Conservation (phyloP, 352 stramenopile genomes). For the Halophytophthora polymorphica region DNA sequence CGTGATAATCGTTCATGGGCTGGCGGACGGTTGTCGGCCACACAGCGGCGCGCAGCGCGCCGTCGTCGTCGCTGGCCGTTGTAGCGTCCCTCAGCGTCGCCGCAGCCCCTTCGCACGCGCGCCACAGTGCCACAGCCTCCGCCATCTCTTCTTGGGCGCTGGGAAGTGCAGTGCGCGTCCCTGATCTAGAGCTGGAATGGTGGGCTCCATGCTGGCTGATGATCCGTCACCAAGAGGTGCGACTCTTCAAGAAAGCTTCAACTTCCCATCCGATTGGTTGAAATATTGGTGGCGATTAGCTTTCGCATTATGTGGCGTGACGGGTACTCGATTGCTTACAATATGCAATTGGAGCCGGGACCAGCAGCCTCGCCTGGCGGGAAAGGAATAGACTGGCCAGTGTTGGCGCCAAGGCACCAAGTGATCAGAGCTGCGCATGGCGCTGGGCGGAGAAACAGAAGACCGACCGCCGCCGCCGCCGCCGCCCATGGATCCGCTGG, state of each 20-base stretch:
- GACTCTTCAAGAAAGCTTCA: no score
- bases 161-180: neutral
- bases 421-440: no score
- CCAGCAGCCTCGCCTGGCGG: neutral
- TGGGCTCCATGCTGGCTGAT: no score
- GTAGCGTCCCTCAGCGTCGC: neutral
- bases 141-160: neutral
- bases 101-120: constrained; percentile 2
- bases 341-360: neutral
- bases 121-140: neutral
- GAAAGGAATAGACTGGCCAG: neutral
- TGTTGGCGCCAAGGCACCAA: no score
- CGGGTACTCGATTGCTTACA: neutral
- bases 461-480: neutral
- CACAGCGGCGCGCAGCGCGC: constrained; percentile 6
- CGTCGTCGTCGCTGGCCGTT: neutral
- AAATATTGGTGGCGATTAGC: neutral
- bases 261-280: neutral
- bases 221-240: no score
- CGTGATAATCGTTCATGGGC: constrained; percentile 20
- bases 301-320: no score
- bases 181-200: neutral
- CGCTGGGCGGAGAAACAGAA: neutral
- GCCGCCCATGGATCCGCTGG: constrained; percentile 22
- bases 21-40: constrained; percentile 5